Evolutionary conservation across 306 rosid species (phyloP), one percentile per base, ranked within the genome.

Genomic region (Casuarina equisetifolia): DNA sequence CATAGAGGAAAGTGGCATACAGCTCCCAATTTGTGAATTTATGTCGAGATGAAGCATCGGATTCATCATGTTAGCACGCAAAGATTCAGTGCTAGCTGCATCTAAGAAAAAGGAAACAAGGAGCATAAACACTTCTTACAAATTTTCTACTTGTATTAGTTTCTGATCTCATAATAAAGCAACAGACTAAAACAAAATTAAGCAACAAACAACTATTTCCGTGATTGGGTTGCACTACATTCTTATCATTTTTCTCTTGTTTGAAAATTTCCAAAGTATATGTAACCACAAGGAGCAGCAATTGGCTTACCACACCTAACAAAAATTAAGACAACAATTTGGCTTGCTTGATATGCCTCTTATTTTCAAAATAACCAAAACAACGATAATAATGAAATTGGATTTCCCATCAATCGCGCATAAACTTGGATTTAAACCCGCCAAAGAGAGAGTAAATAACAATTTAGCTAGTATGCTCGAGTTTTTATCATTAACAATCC

Each of bases 1-100:
- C 97, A 94, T 90, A 0, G 89, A 74, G 19, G 91, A 46, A 40
- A 94, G 87, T 1, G 96, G 98, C 94, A 94, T 86, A 81, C 94
- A 92, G 67, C 97, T 94, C 55, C 98, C 97, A 38, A 85, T 80
- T 80, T 80, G 94, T 3, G 98, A 84, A 80, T 92, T 92, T 74
- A 92, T 90, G 81, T 92, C 97, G 40, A 85, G 73, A 66, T 82
- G 87, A 84, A 90, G 79, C 86, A 87, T 80, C 53, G 88, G 86
- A 75, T 48, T 86, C 82, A 73, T 69, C 85, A 91, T 81, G 39
- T 86, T 82, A 80, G 87, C 91, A 0, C 76, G 91, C 25, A 87
- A 58, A 52, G 81, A 78, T 4, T 52, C 74, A 53, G 84, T 3
- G 4, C 76, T 78, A 49, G 73, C 77, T 16, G 51, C 63, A 77